phyloP scores from a whole-genome alignment of 108 stramenopile genomes.

The Parietichytrium sp. region DNA sequence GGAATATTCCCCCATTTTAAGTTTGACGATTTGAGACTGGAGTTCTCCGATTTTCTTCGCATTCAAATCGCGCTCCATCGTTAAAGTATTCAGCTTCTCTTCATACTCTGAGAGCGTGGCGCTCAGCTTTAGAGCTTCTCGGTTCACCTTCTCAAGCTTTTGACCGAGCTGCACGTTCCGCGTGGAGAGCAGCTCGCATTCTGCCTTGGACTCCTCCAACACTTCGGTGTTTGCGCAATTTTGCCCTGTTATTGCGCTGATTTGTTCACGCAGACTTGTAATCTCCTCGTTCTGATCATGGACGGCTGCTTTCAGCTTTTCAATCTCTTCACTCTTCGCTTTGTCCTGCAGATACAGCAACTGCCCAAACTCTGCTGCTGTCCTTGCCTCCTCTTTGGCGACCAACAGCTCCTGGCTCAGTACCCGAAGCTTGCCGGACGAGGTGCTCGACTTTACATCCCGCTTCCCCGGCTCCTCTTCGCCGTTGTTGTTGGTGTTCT shows the following conservation, averaged over 20 bases:
- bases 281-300: neutral
- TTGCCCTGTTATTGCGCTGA: neutral
- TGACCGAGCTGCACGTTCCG: neutral
- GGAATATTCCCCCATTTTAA: neutral
- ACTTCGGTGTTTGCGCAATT: neutral
- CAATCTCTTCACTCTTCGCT: neutral
- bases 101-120: neutral
- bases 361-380: slow-evolving; percentile 26
- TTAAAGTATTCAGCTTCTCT: neutral
- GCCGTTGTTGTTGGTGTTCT: neutral
- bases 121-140: neutral
- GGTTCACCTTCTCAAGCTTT: slow-evolving; percentile 2
- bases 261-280: neutral
- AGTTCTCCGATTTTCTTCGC: neutral
- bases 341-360: neutral
- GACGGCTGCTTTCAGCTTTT: neutral
- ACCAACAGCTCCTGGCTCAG: neutral
- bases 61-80: slow-evolving; percentile 1
- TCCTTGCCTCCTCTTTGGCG: neutral
- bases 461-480: neutral
- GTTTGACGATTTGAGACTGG: neutral
- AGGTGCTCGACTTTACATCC: neutral
- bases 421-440: neutral
- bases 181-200: neutral
- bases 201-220: neutral